These are phyloP conservation scores for Carpinus fangiana DNA, from an alignment of 306 rosid genomes.

Conservation along the genomic window DNA sequence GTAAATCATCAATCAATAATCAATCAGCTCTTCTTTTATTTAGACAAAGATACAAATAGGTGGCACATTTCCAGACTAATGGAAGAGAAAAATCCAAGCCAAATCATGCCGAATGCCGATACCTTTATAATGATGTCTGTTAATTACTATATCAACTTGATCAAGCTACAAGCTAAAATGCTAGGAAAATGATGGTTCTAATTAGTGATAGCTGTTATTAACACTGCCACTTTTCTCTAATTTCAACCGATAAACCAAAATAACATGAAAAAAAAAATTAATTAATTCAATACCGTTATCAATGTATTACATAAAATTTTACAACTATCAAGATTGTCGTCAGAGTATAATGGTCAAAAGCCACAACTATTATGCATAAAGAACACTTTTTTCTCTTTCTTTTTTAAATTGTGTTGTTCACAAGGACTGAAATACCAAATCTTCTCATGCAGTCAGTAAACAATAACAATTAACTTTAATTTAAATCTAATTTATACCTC, in stretches of 20 bases:
- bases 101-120: too few species aligned
- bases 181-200: not conserved
- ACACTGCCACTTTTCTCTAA: not conserved
- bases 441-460: slow-evolving; percentile 8
- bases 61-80: not conserved
- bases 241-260: not conserved
- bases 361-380: slow-evolving; percentile 5
- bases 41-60: not conserved
- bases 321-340: not conserved
- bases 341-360: not conserved
- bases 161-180: not conserved
- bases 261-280: not conserved
- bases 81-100: not conserved
- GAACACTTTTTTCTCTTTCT: not conserved
- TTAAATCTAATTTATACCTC: slow-evolving; percentile 40
- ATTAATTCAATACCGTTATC: not conserved
- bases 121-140: not conserved
- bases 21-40: not conserved
- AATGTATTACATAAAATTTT: not conserved
- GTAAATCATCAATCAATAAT: not conserved
- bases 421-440: slow-evolving; percentile 1
- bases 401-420: slow-evolving; percentile 3
- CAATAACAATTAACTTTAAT: not conserved
- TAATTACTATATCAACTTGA: not conserved
- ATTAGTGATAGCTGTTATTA: not conserved